Evolutionary conservation across 1,284 basidiomycete species (phyloP), one percentile per base, ranked within the genome.

Genomic region (Cryptococcus sp.): DNA sequence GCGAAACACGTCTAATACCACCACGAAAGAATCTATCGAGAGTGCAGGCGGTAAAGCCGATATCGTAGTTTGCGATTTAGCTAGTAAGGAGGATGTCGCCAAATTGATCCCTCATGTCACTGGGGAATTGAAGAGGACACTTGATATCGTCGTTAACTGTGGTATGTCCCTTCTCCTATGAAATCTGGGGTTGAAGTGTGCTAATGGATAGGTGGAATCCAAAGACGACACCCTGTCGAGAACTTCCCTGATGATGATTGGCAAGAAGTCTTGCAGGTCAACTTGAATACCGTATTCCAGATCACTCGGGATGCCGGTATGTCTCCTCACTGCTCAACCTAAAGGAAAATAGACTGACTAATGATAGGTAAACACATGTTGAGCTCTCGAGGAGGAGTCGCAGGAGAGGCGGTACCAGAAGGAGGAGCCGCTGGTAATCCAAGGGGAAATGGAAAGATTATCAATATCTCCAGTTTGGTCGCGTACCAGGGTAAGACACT

Each of bases 131-230:
- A 74, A 74, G 5, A 59, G 64, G 50, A 77, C 82, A 50, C 85
- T 97, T 59, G 85, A 96, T 71, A 80, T 96, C 61, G 82, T 97
- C 45, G 83, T 97, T 71, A 94, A 97, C 76, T 96, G 91, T 72
- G 93, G 88, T 61, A 41, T 46, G 62, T 55, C 19, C 23, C 10
- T 13, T 14, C 9, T 49, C 18, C 43, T 40, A 24, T 32, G 11
- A 14, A 41, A 34, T 9, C 10, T 9, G 9, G 32, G 32, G 32
- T 34, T 9, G 32, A 34, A 34, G 32, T 9, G 16, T 16, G 32
- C 9, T 9, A 34, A 9, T 34, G 10, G 32, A 1, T 25, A 63
- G 64, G 64, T 42, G 93, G 92, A 45, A 96, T 97, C 64, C 91
- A 96, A 74, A 81, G 90, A 66, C 80, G 91, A 73, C 84, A 86